Evolutionary conservation across 306 rosid species (phyloP).

Genomic region (Cicer pinnatifidum): DNA sequence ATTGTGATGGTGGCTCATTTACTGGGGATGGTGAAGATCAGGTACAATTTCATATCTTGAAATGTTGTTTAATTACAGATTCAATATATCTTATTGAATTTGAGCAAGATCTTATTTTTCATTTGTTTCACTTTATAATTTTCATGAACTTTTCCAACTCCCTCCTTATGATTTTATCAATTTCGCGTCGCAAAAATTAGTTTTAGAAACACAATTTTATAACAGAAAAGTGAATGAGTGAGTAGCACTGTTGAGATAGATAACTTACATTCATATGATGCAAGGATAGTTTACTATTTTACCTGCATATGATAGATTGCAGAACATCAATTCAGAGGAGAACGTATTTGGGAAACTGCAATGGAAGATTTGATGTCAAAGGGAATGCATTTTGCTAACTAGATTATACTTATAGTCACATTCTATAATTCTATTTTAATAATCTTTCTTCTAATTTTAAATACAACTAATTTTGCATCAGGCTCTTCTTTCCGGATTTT

Average conservation of each 20-base stretch:
- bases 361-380: constrained; percentile 83
- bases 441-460: constrained; percentile 23
- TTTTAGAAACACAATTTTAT: too few relatives aligned
- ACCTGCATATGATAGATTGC: constrained; percentile 41
- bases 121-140: too few relatives aligned
- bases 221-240: too few relatives aligned
- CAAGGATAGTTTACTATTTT: too few relatives aligned
- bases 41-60: constrained; percentile 52
- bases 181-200: too few relatives aligned
- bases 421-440: background rate
- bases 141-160: too few relatives aligned
- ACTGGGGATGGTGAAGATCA: constrained; percentile 75
- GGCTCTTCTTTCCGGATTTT: constrained; percentile 97
- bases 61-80: background rate
- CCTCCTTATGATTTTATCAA: too few relatives aligned
- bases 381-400: constrained; percentile 84
- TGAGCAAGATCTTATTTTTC: too few relatives aligned
- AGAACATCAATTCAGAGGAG: constrained; percentile 42
- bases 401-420: constrained; percentile 50
- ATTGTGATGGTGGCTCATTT: constrained; percentile 97
- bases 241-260: too few relatives aligned
- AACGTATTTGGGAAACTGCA: constrained; percentile 82
- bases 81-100: too few relatives aligned
- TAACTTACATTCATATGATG: too few relatives aligned
- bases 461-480: constrained; percentile 34